phyloP scores from a whole-genome alignment of 306 rosid genomes.

The Pterocarpus macrocarpus region DNA sequence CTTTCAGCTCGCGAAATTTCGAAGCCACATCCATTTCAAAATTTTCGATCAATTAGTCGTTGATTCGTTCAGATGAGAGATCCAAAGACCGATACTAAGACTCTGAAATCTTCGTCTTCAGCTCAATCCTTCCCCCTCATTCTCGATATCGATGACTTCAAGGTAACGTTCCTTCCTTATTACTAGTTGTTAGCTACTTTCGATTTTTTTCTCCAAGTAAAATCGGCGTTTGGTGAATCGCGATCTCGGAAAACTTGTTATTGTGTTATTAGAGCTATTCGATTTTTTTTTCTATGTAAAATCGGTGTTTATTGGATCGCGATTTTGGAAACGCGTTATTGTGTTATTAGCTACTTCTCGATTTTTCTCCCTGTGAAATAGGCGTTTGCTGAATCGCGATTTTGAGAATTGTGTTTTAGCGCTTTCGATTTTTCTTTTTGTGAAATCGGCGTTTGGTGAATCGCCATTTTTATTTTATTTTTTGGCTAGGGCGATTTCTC shows the following conservation, averaged over 20 bases:
- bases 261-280: not conserved
- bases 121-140: conserved; percentile 78
- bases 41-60: not conserved
- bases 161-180: conserved; percentile 55
- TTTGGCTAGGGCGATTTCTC: conserved; percentile 91
- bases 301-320: not conserved
- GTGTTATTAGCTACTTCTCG: not conserved
- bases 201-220: too few relatives aligned
- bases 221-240: conserved; percentile 12
- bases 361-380: not conserved
- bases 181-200: too few relatives aligned
- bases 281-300: not conserved
- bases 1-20: too few relatives aligned
- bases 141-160: conserved; percentile 89
- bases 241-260: not conserved
- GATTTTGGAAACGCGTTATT: not conserved
- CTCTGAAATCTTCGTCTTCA: conserved; percentile 60
- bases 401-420: not conserved
- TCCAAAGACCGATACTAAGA: conserved; percentile 45
- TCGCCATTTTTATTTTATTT: not conserved
- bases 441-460: not conserved
- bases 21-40: not conserved
- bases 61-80: conserved; percentile 71
- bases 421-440: not conserved
- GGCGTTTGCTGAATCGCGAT: not conserved